Conservation (phyloP, 306 rosid genomes). For the Prunus persica region Prunus_persica_NCBIv2 NC_034015.1:17133001-17133500, state of each 20-base stretch:
- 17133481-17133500: not conserved
- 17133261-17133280: constrained; percentile 63
- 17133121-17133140: not conserved
- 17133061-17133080: not conserved
- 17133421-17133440: constrained; percentile 53
- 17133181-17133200: constrained; percentile 95
- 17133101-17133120: not conserved
- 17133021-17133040: too few relatives aligned
- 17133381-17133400: constrained; percentile 42
- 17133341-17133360: constrained; percentile 65
- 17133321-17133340: constrained; percentile 79
- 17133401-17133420: constrained; percentile 28
- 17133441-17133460: not conserved
- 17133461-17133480: not conserved
- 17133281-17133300: constrained; percentile 55
- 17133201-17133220: constrained; percentile 68
- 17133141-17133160: constrained; percentile 64
- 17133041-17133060: not conserved
- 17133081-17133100: not conserved
- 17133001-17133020: not conserved
- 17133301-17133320: constrained; percentile 59
- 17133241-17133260: constrained; percentile 64
- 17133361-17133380: constrained; percentile 58
- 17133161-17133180: constrained; percentile 92
- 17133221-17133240: constrained; percentile 89